Evolutionary conservation across 2,329 filamentous ascomycete species (phyloP), one percentile per base, ranked within the genome.

Genomic region (Calonectria montana): DNA sequence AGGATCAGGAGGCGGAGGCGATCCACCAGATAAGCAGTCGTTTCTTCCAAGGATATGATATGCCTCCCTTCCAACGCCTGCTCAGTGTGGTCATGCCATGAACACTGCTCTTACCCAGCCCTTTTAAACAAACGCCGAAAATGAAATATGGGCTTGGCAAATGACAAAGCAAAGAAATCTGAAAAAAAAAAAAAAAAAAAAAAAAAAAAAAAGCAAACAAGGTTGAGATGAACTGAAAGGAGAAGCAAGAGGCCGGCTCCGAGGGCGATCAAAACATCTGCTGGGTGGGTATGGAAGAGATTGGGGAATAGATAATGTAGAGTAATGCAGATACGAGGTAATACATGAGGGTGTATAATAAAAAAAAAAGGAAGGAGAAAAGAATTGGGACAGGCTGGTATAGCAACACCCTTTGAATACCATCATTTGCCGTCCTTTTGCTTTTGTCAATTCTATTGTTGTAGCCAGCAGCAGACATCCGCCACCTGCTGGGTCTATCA

Each of bases 271-370:
- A 61, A 25, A 37, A 25, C 63, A 70, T 70, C 71, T 47, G 57
- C 61, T 31, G 73, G 71, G 71, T 31, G 74, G 71, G 71, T 74
- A 77, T 76, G 73, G 66, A 39, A 45, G 66, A 59, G 29, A 59
- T 23, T 50, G 63, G 64, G 43, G 39, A 48, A 72, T 76, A 70
- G 55, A 59, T 43, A 63, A 57, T 15, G 23, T 37, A 45, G 69
- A 59, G 53, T 37, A 75, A 64, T 72, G 47, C 27, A 71, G 61
- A 65, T 69, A 18, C 63, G 75, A 69, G 74, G 69, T 73, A 77
- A 67, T 76, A 78, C 77, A 75, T 21, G 68, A 45, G 43, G 50
- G 63, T 74, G 71, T 74, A 73, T 73, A 75, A 69, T 59, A 71
- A 68, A 48, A 70, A 71, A 62, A 72, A 27, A 10, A 55, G 61